Conservation (phyloP, 1,284 basidiomycete genomes). For the Amylostereum areolatum region DNA sequence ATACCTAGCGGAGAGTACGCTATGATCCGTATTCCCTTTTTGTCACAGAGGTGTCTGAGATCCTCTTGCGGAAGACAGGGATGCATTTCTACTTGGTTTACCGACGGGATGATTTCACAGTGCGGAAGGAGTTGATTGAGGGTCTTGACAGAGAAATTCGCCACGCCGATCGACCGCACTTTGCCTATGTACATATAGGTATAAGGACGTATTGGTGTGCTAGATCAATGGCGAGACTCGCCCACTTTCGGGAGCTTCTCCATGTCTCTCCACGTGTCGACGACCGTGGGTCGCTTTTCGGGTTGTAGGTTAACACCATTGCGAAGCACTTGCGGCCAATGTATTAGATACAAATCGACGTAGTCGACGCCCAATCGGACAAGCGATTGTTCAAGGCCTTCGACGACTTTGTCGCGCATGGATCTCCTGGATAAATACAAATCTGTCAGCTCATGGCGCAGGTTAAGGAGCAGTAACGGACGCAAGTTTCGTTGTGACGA, state of each 20-base stretch:
- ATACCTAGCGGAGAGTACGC: slow-evolving; percentile 52
- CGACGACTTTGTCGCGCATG: slow-evolving; percentile 36
- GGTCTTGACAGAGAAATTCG: slow-evolving; percentile 42
- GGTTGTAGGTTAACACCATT: slow-evolving; percentile 21
- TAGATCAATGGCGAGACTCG: no score
- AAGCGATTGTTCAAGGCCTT: slow-evolving; percentile 51
- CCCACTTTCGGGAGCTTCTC: slow-evolving; percentile 37
- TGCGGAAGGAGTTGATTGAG: slow-evolving; percentile 24
- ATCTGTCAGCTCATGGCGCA: no score
- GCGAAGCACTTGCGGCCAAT: slow-evolving; percentile 36
- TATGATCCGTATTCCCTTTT: slow-evolving; percentile 49
- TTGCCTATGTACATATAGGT: slow-evolving; percentile 22
- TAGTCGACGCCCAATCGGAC: slow-evolving; percentile 54
- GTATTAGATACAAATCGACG: slow-evolving; percentile 69
- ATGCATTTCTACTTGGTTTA: slow-evolving; percentile 24
- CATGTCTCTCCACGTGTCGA: slow-evolving; percentile 57
- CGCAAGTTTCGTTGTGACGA: slow-evolving; percentile 40
- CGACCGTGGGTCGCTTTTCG: slow-evolving; percentile 39
- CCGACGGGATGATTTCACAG: slow-evolving; percentile 14
- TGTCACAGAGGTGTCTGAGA: slow-evolving; percentile 44
- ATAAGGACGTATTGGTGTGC: no score
- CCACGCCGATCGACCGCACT: slow-evolving; percentile 42
- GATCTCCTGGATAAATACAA: slow-evolving; percentile 13
- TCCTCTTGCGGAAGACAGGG: slow-evolving; percentile 44
- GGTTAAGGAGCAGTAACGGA: no score